These are phyloP conservation scores for Paramecium tetraurelia DNA, from an alignment of 73 alveolate genomes.

Conservation along the genomic window DNA sequence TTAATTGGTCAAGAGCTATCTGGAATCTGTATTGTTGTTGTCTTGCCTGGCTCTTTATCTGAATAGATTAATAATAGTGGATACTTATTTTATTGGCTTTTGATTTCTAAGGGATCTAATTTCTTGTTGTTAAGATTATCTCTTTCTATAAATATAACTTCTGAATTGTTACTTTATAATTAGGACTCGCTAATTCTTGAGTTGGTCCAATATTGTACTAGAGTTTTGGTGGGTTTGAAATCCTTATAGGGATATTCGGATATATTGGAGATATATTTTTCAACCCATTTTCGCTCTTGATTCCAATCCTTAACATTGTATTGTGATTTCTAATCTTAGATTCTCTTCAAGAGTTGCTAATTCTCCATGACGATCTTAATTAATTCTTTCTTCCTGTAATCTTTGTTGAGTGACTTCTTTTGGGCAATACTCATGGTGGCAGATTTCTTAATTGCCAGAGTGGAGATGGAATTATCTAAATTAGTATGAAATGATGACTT, in stretches of 20 bases:
- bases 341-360: slow-evolving; percentile 31
- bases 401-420: slow-evolving; percentile 38
- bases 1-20: neutral
- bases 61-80: neutral
- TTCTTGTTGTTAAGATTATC: neutral
- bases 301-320: slow-evolving; percentile 37
- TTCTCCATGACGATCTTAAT: slow-evolving; percentile 24
- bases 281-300: slow-evolving; percentile 37
- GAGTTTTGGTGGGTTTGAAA: slow-evolving; percentile 37
- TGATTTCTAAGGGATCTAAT: neutral
- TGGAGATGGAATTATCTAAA: neutral
- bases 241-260: slow-evolving; percentile 39
- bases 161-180: neutral
- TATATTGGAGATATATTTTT: slow-evolving; percentile 14
- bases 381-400: slow-evolving; percentile 1
- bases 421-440: neutral
- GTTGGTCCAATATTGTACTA: slow-evolving; percentile 34
- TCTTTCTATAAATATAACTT: neutral
- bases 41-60: neutral
- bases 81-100: neutral
- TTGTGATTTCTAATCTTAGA: slow-evolving; percentile 18
- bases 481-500: neutral
- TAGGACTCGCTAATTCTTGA: neutral
- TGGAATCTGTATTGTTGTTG: neutral
- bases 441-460: neutral